Percentiles rank a stretch among this genome's conserved stretches.
phyloP scores from a whole-genome alignment of 305 asterid species.

The Plantago lanceolata region DNA sequence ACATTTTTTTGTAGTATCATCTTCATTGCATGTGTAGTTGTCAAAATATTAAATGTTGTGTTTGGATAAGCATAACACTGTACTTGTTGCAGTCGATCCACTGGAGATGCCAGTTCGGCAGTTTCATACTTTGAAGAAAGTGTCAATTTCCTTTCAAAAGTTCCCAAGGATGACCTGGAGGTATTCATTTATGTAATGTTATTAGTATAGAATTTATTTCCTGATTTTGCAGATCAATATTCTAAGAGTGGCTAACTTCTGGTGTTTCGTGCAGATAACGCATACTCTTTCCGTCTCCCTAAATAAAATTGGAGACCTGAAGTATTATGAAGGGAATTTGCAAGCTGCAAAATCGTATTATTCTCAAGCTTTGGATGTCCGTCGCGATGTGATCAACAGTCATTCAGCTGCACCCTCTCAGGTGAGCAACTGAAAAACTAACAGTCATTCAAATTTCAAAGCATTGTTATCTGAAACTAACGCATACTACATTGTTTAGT shows the following conservation, averaged over 20 bases:
- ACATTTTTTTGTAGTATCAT: not conserved
- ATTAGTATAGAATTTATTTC: not conserved
- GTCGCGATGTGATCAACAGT: constrained; percentile 56
- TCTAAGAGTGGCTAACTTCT: constrained; percentile 14
- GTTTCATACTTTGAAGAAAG: constrained; percentile 84
- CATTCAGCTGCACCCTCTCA: constrained; percentile 56
- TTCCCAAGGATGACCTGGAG: constrained; percentile 75
- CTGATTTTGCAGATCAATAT: not conserved
- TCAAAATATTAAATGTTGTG: constrained; percentile 1
- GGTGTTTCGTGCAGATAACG: constrained; percentile 49
- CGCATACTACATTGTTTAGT: no score
- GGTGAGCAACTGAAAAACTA: constrained; percentile 33
- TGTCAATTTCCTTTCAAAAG: constrained; percentile 62
- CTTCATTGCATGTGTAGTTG: not conserved
- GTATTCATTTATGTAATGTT: constrained; percentile 26
- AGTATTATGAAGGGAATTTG: constrained; percentile 72
- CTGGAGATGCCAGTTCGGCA: constrained; percentile 79
- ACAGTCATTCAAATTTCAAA: not conserved
- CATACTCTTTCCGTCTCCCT: constrained; percentile 89
- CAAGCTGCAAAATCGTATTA: constrained; percentile 69
- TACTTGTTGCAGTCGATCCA: constrained; percentile 58
- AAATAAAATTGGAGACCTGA: constrained; percentile 88
- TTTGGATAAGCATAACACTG: constrained; percentile 15
- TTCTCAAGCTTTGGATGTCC: constrained; percentile 79
- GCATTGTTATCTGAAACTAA: not conserved